phyloP scores from a whole-genome alignment of 257 asterid species.

The Nemophila menziesii region DNA sequence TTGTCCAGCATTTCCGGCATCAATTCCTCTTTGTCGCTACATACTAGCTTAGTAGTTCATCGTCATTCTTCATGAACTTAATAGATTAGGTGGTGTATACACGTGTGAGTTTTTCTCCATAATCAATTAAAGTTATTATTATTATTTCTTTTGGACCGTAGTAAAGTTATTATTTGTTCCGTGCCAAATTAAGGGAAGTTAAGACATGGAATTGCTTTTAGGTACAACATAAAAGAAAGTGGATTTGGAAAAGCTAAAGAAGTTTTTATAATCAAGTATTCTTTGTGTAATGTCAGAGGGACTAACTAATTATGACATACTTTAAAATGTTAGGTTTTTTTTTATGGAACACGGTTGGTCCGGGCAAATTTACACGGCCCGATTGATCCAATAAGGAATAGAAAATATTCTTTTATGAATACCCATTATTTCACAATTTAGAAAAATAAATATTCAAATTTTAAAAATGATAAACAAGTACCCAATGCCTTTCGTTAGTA shows the following conservation, averaged over 20 bases:
- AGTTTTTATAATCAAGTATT: slow-evolving; percentile 10
- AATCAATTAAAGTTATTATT: too few species aligned
- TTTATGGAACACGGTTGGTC: too few species aligned
- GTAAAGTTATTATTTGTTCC: not conserved
- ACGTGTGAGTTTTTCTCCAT: slow-evolving; percentile 3
- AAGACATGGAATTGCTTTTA: slow-evolving; percentile 25
- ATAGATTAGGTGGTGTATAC: slow-evolving; percentile 2
- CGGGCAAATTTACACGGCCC: too few species aligned
- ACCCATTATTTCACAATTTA: too few species aligned
- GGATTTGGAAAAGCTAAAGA: slow-evolving; percentile 14
- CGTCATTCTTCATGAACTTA: not conserved
- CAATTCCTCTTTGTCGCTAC: slow-evolving; percentile 23
- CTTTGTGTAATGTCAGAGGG: slow-evolving; percentile 2
- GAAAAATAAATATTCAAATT: too few species aligned
- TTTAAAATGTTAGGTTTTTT: too few species aligned
- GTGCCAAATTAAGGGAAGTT: slow-evolving; percentile 20
- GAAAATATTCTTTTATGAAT: too few species aligned
- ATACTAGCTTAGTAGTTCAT: not conserved
- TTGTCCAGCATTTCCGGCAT: slow-evolving; percentile 25
- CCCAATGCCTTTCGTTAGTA: too few species aligned
- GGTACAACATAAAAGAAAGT: slow-evolving; percentile 1
- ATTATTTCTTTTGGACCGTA: not conserved
- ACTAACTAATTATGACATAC: slow-evolving; percentile 15
- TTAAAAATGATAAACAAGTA: too few species aligned
- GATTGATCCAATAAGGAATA: too few species aligned